Percentiles rank a stretch among this genome's conserved stretches.
These are phyloP conservation scores for Aphanomyces cochlioides DNA, from an alignment of 352 stramenopile genomes.

Conservation along the genomic window DNA sequence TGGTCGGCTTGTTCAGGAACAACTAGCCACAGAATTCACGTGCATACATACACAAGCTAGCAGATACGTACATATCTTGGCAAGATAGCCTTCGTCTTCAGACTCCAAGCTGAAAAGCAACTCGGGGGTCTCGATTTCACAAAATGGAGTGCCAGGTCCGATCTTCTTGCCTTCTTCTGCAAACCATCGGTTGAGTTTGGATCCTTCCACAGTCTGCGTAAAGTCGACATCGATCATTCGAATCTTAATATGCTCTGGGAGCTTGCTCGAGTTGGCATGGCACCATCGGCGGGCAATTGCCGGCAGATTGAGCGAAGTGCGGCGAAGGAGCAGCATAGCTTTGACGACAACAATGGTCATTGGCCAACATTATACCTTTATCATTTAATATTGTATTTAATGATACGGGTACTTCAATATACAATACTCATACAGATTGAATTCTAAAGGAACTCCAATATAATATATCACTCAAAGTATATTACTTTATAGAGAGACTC, in stretches of 20 bases:
- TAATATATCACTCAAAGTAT: too few relatives aligned
- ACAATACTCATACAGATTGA: not conserved
- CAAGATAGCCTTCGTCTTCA: slow-evolving; percentile 75
- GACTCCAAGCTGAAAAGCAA: slow-evolving; percentile 74
- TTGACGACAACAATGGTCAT: slow-evolving; percentile 2
- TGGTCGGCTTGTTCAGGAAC: slow-evolving; percentile 54
- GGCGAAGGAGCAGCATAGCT: slow-evolving; percentile 30
- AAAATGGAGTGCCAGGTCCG: slow-evolving; percentile 67
- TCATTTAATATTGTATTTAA: not conserved
- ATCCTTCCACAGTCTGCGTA: slow-evolving; percentile 45
- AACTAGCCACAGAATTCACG: slow-evolving; percentile 37
- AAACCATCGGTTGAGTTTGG: slow-evolving; percentile 77
- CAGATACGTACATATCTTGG: slow-evolving; percentile 55
- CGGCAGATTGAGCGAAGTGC: not conserved
- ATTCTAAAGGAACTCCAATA: too few relatives aligned
- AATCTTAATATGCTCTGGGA: slow-evolving; percentile 82
- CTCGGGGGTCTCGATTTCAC: slow-evolving; percentile 83
- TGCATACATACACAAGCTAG: too few relatives aligned
- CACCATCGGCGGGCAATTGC: slow-evolving; percentile 24
- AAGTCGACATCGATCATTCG: slow-evolving; percentile 85
- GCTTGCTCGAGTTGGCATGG: slow-evolving; percentile 21
- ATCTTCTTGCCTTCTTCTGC: slow-evolving; percentile 57
- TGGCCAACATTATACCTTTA: slow-evolving; percentile 6
- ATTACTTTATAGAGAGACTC: too few relatives aligned
- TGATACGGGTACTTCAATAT: slow-evolving; percentile 5